Evolutionary conservation across 345 rosid species (phyloP), one percentile per base, ranked within the genome.

Genomic region (Anacardium occidentale): DNA sequence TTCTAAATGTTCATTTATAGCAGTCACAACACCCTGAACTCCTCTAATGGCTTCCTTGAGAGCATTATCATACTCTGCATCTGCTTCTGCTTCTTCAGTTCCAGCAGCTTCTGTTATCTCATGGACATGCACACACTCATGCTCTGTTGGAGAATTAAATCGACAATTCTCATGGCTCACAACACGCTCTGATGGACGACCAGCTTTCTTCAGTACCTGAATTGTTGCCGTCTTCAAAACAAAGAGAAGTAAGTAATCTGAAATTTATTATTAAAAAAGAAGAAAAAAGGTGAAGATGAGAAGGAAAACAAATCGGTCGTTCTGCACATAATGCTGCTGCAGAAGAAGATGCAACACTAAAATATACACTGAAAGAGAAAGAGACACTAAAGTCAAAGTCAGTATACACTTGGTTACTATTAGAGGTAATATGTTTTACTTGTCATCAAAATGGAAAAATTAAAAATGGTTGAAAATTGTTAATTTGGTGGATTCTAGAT

Each of bases 71-170:
- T 78, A 89, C 78, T 87, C 92, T 2, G 96, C 95, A 80, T 90
- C 93, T 3, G 93, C 95, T 72, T 94, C 97, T 6, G 90, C 97
- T 75, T 89, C 97, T 78, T 92, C 95, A n/a, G 97, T 94, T 72
- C 95, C 97, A 7, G 75, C 80, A 2, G 84, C 92, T 79, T 88
- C 97, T 0, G 97, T 91, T 77, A 92, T 92, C 85, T 94, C 97
- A n/a, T 82, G 90, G 52, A 94, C 87, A 77, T 90, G 95, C 40
- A 87, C 80, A 32, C 98, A 89, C 64, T 92, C 90, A 45, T 90
- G 95, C 79, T 80, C 86, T 90, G 81, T 82, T 26, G 91, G 93
- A 40, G 83, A 85, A 82, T 78, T 79, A 77, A 88, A 92, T 64
- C 76, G 83, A 84, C 97, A 92, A 37, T 87, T 90, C 72, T 85